Evolutionary conservation across 352 stramenopile genomes (phyloP).

Genomic region (Pythium aquatile): DNA sequence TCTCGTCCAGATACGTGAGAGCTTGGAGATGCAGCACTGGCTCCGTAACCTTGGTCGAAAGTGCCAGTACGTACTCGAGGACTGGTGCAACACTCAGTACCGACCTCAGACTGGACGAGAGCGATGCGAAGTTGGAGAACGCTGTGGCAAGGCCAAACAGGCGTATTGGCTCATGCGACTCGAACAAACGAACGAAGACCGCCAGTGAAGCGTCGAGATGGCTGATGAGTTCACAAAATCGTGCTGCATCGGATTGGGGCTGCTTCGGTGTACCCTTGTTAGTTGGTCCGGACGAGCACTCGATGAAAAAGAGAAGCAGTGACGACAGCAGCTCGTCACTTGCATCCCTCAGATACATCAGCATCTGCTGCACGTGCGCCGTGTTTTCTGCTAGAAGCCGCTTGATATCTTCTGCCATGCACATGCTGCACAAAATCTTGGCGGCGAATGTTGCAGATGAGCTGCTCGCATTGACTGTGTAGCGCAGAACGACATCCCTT

Average conservation of each 20-base stretch:
- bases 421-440: slow-evolving; percentile 20
- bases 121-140: slow-evolving; percentile 40
- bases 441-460: slow-evolving; percentile 16
- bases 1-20: slow-evolving; percentile 43
- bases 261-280: neutral
- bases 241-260: slow-evolving; percentile 12
- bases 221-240: slow-evolving; percentile 43
- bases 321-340: slow-evolving; percentile 11
- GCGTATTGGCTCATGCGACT: slow-evolving; percentile 34
- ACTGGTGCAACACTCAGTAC: slow-evolving; percentile 33
- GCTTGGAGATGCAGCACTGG: slow-evolving; percentile 42
- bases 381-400: neutral
- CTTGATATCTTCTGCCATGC: slow-evolving; percentile 5
- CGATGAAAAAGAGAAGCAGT: slow-evolving; percentile 29
- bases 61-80: slow-evolving; percentile 35
- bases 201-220: slow-evolving; percentile 25
- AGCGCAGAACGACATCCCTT: slow-evolving; percentile 10
- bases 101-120: slow-evolving; percentile 29
- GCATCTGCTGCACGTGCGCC: slow-evolving; percentile 14
- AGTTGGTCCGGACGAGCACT: slow-evolving; percentile 12
- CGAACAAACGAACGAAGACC: slow-evolving; percentile 40
- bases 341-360: slow-evolving; percentile 5
- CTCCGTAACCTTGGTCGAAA: slow-evolving; percentile 39
- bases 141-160: slow-evolving; percentile 45
- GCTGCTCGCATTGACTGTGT: neutral